A percentile compares a stretch with the other conserved stretches of the same genome.
These are phyloP conservation scores for Tephrocybe sp. DNA, from an alignment of 768 basidiomycete species.

Conservation along the genomic window DNA sequence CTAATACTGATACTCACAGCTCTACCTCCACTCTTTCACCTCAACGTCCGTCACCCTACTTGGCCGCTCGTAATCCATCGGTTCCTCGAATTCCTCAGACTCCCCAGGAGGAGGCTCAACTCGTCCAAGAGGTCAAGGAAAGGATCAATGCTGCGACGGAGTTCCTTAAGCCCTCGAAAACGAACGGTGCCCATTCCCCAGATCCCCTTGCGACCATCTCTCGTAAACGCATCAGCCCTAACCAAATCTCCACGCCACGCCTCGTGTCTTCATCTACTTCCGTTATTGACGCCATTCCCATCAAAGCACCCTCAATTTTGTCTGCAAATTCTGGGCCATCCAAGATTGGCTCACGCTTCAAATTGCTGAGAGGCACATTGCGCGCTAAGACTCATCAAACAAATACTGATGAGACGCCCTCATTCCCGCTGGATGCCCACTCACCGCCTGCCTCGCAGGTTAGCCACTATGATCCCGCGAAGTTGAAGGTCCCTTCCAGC, in stretches of 20 bases:
- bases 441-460: slow-evolving; percentile 37
- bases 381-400: slow-evolving; percentile 46
- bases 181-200: slow-evolving; percentile 37
- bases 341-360: slow-evolving; percentile 73
- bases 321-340: slow-evolving; percentile 47
- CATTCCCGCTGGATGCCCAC: slow-evolving; percentile 42
- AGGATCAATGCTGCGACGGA: slow-evolving; percentile 67
- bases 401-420: slow-evolving; percentile 48
- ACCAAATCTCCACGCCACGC: slow-evolving; percentile 65
- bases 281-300: slow-evolving; percentile 60
- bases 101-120: slow-evolving; percentile 51
- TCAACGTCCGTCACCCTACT: slow-evolving; percentile 31
- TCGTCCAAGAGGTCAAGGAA: slow-evolving; percentile 66
- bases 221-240: slow-evolving; percentile 60
- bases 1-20: slow-evolving; percentile 21
- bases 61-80: slow-evolving; percentile 41
- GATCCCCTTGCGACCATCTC: slow-evolving; percentile 36
- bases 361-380: slow-evolving; percentile 68
- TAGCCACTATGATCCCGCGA: slow-evolving; percentile 41
- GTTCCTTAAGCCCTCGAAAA: slow-evolving; percentile 48
- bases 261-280: slow-evolving; percentile 68
- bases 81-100: slow-evolving; percentile 41
- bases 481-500: slow-evolving; percentile 37
- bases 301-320: slow-evolving; percentile 47
- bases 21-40: slow-evolving; percentile 27